Conservation (phyloP, 2,329 filamentous ascomycete species). For the Hymenoscyphus fraxineus region DNA sequence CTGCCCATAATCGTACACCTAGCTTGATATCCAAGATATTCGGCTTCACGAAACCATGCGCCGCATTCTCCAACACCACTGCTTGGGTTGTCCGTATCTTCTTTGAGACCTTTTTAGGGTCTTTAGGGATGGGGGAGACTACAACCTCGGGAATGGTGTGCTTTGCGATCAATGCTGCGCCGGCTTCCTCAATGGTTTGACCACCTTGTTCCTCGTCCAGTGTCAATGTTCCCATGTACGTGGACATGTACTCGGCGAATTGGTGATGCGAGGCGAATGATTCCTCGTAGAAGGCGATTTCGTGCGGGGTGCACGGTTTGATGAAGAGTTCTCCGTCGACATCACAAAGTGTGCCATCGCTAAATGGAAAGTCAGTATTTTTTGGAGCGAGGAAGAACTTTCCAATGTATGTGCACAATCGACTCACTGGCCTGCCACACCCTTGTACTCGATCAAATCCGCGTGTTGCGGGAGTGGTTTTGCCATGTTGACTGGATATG, state of each 20-base stretch:
- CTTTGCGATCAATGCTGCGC: slow-evolving; percentile 35
- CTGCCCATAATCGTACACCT: slow-evolving; percentile 80
- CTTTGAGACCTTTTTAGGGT: slow-evolving; percentile 22
- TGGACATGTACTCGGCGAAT: slow-evolving; percentile 77
- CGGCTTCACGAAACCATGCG: slow-evolving; percentile 73
- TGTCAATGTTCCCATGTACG: slow-evolving; percentile 74
- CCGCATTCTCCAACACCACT: slow-evolving; percentile 81
- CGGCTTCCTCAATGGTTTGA: slow-evolving; percentile 47
- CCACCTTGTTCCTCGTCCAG: slow-evolving; percentile 56
- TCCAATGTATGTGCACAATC: not conserved
- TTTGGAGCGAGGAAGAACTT: not conserved
- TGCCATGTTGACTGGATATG: slow-evolving; percentile 34
- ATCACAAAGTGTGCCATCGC: slow-evolving; percentile 87
- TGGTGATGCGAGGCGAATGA: slow-evolving; percentile 60
- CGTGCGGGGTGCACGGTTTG: slow-evolving; percentile 84
- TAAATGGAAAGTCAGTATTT: slow-evolving; percentile 39
- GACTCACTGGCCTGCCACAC: slow-evolving; percentile 81
- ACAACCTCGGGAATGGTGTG: slow-evolving; percentile 28
- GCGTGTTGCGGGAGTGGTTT: slow-evolving; percentile 41
- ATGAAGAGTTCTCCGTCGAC: slow-evolving; percentile 80
- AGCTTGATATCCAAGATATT: slow-evolving; percentile 95
- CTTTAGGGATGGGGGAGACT: slow-evolving; percentile 10
- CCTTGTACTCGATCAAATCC: slow-evolving; percentile 66
- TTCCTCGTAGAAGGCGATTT: slow-evolving; percentile 86
- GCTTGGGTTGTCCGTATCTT: slow-evolving; percentile 71